Evolutionary conservation across 495 filamentous ascomycete genomes (phyloP).

Genomic region (Neurospora sp.): DNA sequence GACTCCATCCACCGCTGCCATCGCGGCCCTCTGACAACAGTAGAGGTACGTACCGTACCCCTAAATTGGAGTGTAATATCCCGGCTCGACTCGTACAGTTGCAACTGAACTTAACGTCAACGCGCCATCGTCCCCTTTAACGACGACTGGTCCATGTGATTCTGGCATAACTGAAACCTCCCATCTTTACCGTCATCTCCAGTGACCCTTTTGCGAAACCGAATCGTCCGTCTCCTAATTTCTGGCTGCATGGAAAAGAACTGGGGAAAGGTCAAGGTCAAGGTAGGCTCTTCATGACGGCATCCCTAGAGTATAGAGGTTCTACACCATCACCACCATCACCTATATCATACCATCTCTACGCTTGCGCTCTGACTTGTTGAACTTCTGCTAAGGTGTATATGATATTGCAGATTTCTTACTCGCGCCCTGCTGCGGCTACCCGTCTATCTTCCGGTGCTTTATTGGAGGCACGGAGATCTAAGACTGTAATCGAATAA

Average conservation of each 20-base stretch:
- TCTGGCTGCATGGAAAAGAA: neutral
- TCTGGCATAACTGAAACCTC: conserved; percentile 5
- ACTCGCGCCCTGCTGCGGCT: neutral
- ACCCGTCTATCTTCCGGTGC: neutral
- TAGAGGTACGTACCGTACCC: neutral
- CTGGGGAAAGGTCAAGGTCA: neutral
- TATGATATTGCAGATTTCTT: neutral
- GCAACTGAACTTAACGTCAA: neutral
- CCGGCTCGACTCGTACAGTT: neutral
- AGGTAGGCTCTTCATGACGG: neutral
- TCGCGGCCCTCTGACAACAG: neutral
- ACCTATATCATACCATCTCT: neutral
- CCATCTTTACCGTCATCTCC: neutral
- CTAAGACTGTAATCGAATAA: neutral
- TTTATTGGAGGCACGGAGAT: neutral
- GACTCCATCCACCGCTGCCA: neutral
- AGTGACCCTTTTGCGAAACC: neutral
- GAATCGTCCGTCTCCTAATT: neutral
- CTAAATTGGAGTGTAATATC: neutral
- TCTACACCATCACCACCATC: no score
- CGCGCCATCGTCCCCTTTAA: neutral
- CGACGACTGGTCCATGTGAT: neutral
- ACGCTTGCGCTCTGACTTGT: neutral
- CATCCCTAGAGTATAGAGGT: neutral
- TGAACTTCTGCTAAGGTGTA: neutral